phyloP scores from a whole-genome alignment of 768 basidiomycete species.

The Suillus brevipes region DNA sequence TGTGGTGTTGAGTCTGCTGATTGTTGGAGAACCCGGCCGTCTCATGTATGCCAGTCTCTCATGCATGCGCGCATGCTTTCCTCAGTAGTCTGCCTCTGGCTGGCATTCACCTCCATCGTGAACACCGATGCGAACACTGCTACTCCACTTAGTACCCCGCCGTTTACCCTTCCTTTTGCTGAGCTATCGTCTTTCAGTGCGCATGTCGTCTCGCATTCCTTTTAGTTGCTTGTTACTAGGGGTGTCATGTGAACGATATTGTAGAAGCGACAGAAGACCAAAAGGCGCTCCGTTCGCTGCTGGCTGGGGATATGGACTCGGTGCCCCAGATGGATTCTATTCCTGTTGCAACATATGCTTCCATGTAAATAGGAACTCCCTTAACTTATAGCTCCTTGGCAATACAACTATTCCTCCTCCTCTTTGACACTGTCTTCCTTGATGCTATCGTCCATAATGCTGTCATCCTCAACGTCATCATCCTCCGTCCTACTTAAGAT shows the following conservation, averaged over 20 bases:
- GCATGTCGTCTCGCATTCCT: constrained; percentile 45
- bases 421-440: too few relatives aligned
- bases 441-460: too few relatives aligned
- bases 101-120: constrained; percentile 55
- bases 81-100: constrained; percentile 60
- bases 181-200: constrained; percentile 56
- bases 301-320: constrained; percentile 49
- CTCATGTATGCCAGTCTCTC: constrained; percentile 57
- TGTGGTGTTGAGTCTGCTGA: constrained; percentile 80
- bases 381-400: too few relatives aligned
- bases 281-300: constrained; percentile 74
- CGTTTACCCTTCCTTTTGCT: constrained; percentile 61
- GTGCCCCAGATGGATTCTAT: constrained; percentile 59
- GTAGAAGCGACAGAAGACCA: constrained; percentile 74
- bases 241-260: constrained; percentile 26
- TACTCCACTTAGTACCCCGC: constrained; percentile 45
- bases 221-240: constrained; percentile 43
- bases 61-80: constrained; percentile 39
- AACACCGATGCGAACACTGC: constrained; percentile 37
- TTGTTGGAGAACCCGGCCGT: constrained; percentile 91
- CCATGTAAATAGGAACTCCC: too few relatives aligned
- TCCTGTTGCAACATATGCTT: too few relatives aligned
- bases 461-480: too few relatives aligned
- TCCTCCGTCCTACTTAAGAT: too few relatives aligned
- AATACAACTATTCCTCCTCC: too few relatives aligned